Conservation (phyloP, 225 moss, liverwort and hornwort species). For the Ulota crispa region DNA sequence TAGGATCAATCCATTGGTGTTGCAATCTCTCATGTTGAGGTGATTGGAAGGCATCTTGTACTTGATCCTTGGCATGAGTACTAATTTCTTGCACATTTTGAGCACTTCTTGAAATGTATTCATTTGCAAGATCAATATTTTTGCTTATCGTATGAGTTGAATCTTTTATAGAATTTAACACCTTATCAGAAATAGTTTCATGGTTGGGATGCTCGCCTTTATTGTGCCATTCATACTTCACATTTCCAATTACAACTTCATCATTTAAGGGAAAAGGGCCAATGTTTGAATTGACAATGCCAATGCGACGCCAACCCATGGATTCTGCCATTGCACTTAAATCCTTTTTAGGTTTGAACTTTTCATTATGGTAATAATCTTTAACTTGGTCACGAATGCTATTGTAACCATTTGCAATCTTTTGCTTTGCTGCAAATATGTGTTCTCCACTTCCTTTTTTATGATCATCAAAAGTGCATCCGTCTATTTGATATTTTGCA, state of each 20-base stretch:
- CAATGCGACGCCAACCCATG: constrained; percentile 21
- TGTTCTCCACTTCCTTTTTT: not conserved
- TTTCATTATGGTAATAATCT: not conserved
- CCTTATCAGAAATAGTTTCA: not conserved
- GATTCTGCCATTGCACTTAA: constrained; percentile 17
- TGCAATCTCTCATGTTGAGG: not conserved
- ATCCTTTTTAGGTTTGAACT: not conserved
- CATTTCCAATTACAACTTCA: constrained; percentile 25
- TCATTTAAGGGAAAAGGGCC: not conserved
- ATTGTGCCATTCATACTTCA: constrained; percentile 19
- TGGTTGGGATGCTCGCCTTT: not conserved
- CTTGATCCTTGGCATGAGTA: not conserved
- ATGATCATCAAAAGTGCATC: not conserved
- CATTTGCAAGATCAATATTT: not conserved
- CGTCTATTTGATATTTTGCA: not conserved
- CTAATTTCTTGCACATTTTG: not conserved
- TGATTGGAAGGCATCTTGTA: not conserved
- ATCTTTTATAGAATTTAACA: not conserved
- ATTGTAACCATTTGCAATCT: not conserved
- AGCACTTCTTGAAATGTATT: not conserved
- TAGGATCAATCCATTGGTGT: rapidly evolving
- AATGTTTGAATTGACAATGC: not conserved
- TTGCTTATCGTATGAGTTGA: not conserved
- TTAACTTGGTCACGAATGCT: not conserved
- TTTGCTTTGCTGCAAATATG: not conserved